Evolutionary conservation across 2,329 filamentous ascomycete genomes (phyloP).

Genomic region (Apiospora koreana): DNA sequence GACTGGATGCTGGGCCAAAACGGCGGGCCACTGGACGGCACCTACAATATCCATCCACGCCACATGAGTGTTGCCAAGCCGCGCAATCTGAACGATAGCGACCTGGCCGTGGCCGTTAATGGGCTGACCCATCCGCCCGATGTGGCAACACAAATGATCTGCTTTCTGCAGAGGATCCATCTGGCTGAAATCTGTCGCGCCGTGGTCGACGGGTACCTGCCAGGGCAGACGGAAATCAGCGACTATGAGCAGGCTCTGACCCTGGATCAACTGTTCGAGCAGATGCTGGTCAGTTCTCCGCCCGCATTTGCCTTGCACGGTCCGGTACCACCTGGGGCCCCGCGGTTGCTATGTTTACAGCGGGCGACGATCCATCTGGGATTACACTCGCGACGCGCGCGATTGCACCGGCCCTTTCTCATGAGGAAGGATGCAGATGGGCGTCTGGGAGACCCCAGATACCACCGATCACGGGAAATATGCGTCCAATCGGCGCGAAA

Average conservation of each 20-base stretch:
- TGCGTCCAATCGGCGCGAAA: constrained; percentile 28
- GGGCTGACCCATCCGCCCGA: constrained; percentile 30
- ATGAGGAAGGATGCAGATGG: constrained; percentile 17
- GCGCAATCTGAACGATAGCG: constrained; percentile 39
- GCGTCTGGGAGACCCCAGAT: constrained; percentile 14
- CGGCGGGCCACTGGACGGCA: constrained; percentile 35
- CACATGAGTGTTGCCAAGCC: constrained; percentile 42
- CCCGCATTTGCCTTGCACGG: constrained; percentile 18
- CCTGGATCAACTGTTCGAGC: constrained; percentile 31
- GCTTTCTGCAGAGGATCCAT: constrained; percentile 39
- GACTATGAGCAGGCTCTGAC: constrained; percentile 34
- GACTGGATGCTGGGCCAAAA: constrained; percentile 43
- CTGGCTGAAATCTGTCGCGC: constrained; percentile 38
- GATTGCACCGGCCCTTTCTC: constrained; percentile 29
- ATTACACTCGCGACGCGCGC: constrained; percentile 26
- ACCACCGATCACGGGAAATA: constrained; percentile 20
- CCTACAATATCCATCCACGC: constrained; percentile 37
- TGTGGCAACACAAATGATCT: constrained; percentile 37
- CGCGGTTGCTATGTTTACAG: constrained; percentile 18
- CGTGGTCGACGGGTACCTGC: constrained; percentile 30
- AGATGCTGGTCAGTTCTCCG: constrained; percentile 21
- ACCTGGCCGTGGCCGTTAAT: constrained; percentile 32
- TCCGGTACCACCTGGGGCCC: constrained; percentile 19
- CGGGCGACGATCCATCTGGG: constrained; percentile 24
- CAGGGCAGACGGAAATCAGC: constrained; percentile 28